A percentile compares a stretch with the other conserved stretches of the same genome.
phyloP scores from a whole-genome alignment of 257 asterid genomes.

The Solanum tacnaense region DNA sequence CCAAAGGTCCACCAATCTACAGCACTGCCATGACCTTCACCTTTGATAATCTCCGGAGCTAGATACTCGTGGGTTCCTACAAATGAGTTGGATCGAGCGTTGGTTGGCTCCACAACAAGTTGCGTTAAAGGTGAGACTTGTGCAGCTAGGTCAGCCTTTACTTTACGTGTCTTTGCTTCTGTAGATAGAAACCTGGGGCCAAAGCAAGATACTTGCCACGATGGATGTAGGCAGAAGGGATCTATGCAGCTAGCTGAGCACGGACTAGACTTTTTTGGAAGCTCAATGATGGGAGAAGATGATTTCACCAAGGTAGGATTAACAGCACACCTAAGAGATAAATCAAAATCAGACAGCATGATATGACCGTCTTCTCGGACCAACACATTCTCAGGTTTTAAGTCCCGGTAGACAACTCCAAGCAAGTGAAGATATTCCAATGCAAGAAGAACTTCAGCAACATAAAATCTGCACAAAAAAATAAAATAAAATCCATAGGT shows the following conservation, averaged over 20 bases:
- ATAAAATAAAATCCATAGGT: not conserved
- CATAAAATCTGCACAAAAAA: slow-evolving; percentile 46
- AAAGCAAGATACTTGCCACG: slow-evolving; percentile 56
- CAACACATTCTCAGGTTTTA: slow-evolving; percentile 69
- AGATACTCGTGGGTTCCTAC: slow-evolving; percentile 71
- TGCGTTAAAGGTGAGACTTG: slow-evolving; percentile 21
- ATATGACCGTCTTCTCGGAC: slow-evolving; percentile 76
- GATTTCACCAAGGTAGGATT: slow-evolving; percentile 46
- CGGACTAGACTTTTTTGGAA: slow-evolving; percentile 15
- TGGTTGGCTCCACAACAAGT: slow-evolving; percentile 58
- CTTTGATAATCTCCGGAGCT: slow-evolving; percentile 74
- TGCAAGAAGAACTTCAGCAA: slow-evolving; percentile 74
- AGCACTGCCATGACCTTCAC: slow-evolving; percentile 67
- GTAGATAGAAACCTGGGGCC: slow-evolving; percentile 10
- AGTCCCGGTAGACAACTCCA: slow-evolving; percentile 75
- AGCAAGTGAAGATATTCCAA: slow-evolving; percentile 72
- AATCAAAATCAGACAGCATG: slow-evolving; percentile 78
- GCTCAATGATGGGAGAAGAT: not conserved
- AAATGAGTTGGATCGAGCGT: slow-evolving; percentile 60
- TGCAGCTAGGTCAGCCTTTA: slow-evolving; percentile 21
- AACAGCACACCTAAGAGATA: slow-evolving; percentile 52
- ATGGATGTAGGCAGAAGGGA: slow-evolving; percentile 28
- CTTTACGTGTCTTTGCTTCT: slow-evolving; percentile 27
- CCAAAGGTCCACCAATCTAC: slow-evolving; percentile 84
- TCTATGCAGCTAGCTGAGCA: slow-evolving; percentile 9